A percentile compares a stretch with the other conserved stretches of the same genome.
Conservation (phyloP, 2,329 filamentous ascomycete genomes). For the Scopulariopsis brevicaulis region DNA sequence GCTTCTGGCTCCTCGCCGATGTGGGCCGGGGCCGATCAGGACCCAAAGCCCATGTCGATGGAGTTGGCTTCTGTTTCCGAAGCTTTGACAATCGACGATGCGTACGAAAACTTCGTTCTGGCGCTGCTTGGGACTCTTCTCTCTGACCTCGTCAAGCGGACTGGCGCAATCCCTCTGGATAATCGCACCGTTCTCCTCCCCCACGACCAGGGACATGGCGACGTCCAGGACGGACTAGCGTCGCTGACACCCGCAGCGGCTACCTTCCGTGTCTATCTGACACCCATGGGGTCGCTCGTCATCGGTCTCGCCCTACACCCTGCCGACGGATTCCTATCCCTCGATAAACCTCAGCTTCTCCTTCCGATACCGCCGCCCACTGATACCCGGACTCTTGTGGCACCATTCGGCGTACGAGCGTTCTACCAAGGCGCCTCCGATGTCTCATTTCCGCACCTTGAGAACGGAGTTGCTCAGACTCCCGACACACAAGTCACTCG, state of each 20-base stretch:
- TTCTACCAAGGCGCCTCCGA: constrained; percentile 6
- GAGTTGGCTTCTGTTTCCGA: constrained; percentile 15
- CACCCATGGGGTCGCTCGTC: constrained; percentile 41
- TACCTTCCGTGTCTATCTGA: constrained; percentile 42
- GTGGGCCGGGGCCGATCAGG: constrained; percentile 19
- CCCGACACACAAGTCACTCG: constrained; percentile 39
- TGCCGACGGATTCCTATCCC: neutral
- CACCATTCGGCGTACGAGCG: constrained; percentile 10
- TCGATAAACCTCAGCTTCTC: constrained; percentile 3
- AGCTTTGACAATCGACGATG: constrained; percentile 25
- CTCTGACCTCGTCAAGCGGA: constrained; percentile 33
- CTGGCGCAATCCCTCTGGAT: constrained; percentile 39
- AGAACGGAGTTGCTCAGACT: constrained; percentile 31
- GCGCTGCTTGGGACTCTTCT: constrained; percentile 40
- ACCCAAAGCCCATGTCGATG: constrained; percentile 6
- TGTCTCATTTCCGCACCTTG: constrained; percentile 19
- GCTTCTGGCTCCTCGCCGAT: constrained; percentile 25
- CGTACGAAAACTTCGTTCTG: constrained; percentile 42
- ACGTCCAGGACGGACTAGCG: neutral
- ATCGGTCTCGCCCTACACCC: constrained; percentile 16
- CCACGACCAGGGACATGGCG: neutral
- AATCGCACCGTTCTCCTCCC: constrained; percentile 38
- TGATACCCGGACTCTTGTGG: constrained; percentile 8
- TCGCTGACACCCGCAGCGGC: constrained; percentile 21
- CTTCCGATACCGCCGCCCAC: constrained; percentile 14